Conservation (phyloP, 2,329 filamentous ascomycete genomes). For the Fusarium oligoseptatum region DNA sequence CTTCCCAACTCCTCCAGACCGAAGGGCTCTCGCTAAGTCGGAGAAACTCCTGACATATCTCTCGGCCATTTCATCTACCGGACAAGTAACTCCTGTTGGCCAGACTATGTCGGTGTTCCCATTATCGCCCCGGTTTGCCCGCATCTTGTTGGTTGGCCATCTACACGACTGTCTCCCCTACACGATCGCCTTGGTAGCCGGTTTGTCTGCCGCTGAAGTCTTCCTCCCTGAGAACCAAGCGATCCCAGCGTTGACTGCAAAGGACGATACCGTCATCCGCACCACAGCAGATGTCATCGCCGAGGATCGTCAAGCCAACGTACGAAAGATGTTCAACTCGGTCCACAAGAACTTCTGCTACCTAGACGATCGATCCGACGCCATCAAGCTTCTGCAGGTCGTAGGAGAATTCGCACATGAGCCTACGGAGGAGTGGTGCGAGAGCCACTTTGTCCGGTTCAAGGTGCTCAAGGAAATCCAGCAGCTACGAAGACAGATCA, state of each 20-base stretch:
- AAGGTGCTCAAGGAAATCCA: constrained; percentile 90
- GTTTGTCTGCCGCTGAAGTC: constrained; percentile 87
- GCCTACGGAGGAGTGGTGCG: constrained; percentile 80
- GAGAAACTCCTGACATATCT: constrained; percentile 90
- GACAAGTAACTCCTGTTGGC: constrained; percentile 83
- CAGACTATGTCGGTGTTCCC: constrained; percentile 90
- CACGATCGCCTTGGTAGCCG: constrained; percentile 89
- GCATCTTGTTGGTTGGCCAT: constrained; percentile 91
- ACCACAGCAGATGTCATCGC: constrained; percentile 78
- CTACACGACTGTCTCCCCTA: constrained; percentile 86
- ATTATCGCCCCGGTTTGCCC: constrained; percentile 88
- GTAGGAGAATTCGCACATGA: constrained; percentile 89
- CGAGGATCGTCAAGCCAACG: constrained; percentile 76
- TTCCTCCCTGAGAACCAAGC: constrained; percentile 87
- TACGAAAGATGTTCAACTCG: constrained; percentile 72
- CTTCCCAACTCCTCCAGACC: constrained; percentile 90
- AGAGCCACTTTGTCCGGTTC: constrained; percentile 84
- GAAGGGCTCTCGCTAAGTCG: constrained; percentile 80
- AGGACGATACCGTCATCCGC: constrained; percentile 63
- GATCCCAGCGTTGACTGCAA: constrained; percentile 68
- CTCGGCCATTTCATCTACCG: constrained; percentile 79
- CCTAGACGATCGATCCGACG: constrained; percentile 86
- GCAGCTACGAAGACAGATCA: constrained; percentile 86
- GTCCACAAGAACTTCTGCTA: constrained; percentile 84
- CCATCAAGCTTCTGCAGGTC: constrained; percentile 89